phyloP scores from a whole-genome alignment of 2,329 filamentous ascomycete species.

The Paracorniculantispora psalliotae region DNA sequence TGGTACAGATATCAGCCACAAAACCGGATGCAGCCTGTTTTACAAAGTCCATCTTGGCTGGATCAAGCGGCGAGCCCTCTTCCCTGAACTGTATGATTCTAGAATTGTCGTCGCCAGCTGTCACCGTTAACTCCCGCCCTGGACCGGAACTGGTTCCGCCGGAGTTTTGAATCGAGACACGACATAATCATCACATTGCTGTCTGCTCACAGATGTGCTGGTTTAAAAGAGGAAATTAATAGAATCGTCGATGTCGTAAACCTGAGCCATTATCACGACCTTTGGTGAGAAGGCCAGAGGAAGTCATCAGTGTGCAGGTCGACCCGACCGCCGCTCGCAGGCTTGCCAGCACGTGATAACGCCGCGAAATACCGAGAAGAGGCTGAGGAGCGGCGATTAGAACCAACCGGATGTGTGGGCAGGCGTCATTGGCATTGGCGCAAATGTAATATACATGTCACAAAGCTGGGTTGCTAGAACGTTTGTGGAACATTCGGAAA shows the following conservation, averaged over 20 bases:
- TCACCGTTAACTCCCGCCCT: constrained; percentile 19
- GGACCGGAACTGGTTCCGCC: constrained; percentile 17
- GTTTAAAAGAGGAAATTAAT: constrained; percentile 15
- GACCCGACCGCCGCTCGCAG: no score
- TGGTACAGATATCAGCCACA: constrained; percentile 13
- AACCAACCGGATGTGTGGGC: no score
- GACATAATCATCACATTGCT: constrained; percentile 19
- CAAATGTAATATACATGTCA: no score
- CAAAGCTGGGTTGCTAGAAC: no score
- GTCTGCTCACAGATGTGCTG: constrained; percentile 11
- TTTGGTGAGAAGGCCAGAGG: no score
- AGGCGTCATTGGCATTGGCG: no score
- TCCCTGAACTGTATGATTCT: constrained; percentile 19
- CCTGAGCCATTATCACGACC: neutral
- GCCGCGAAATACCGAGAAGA: no score
- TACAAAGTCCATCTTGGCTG: constrained; percentile 8
- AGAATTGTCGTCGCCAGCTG: constrained; percentile 3
- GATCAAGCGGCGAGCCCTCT: constrained; percentile 6
- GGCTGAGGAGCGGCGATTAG: no score
- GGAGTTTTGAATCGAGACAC: constrained; percentile 11
- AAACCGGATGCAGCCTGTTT: constrained; percentile 2
- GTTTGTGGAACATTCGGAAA: no score
- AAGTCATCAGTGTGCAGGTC: no score
- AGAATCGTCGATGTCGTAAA: constrained; percentile 13
- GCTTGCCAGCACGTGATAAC: no score